phyloP scores from a whole-genome alignment of 2,329 filamentous ascomycete genomes.

The Juglanconis sp. region DNA sequence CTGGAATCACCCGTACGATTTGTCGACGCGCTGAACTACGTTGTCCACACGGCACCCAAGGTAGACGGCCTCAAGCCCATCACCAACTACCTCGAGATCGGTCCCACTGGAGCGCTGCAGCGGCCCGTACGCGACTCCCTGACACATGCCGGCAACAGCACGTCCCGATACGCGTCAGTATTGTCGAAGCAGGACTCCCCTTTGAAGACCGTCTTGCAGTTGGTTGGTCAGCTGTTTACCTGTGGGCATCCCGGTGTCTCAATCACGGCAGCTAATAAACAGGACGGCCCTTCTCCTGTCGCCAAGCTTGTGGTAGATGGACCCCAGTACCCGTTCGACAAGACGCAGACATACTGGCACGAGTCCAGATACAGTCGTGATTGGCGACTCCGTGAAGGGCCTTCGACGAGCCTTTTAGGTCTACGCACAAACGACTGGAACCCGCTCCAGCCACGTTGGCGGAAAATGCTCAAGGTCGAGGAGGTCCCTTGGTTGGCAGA shows the following conservation, averaged over 20 bases:
- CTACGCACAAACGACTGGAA: not conserved
- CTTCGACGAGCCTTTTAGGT: slow-evolving; percentile 25
- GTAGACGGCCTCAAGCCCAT: no score
- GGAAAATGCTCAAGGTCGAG: slow-evolving; percentile 11
- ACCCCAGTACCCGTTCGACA: not conserved
- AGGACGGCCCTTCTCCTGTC: no score
- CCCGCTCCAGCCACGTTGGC: not conserved
- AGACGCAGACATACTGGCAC: not conserved
- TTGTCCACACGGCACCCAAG: not conserved
- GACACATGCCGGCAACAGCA: no score
- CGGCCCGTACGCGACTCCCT: no score
- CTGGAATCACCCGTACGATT: slow-evolving; percentile 33
- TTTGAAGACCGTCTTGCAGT: no score
- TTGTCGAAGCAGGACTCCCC: no score
- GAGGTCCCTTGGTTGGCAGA: slow-evolving; percentile 45
- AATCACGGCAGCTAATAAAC: no score
- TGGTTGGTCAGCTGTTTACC: no score
- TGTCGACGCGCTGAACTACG: slow-evolving; percentile 22
- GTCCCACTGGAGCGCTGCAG: no score
- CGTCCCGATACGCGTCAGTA: no score
- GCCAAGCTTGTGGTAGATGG: not conserved
- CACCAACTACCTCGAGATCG: no score
- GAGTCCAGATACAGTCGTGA: slow-evolving; percentile 26
- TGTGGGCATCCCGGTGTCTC: no score
- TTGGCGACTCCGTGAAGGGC: slow-evolving; percentile 27